Evolutionary conservation across 352 stramenopile genomes (phyloP), one percentile per base, ranked within the genome.

Genomic region (Pythium monospermum): DNA sequence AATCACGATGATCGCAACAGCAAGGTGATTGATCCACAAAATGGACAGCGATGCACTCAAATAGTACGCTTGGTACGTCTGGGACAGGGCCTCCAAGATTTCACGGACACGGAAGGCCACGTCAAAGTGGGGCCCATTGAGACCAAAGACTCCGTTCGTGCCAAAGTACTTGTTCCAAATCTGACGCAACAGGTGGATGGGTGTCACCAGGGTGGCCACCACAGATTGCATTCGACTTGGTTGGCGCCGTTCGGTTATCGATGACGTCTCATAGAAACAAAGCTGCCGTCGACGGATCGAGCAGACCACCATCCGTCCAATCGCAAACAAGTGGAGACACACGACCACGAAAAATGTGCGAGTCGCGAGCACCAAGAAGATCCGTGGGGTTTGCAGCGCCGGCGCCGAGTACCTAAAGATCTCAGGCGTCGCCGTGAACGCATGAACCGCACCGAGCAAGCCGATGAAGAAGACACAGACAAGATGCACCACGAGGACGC

Each of bases 31-130:
- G 25, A 60, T 38, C 53, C 35, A 60, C 26, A 15, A 2, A n/a
- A 1, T 42, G 5, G 38, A 3, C 0, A 53, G 37, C 2, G 39
- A 31, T 15, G n/a, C 13, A 26, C 53, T 60, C 26, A 54, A 18
- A 15, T 47, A 30, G 37, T 60, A 60, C 22, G 53, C 44, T 15
- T 60, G 53, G 36, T 49, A 59, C 12, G 51, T 52, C 26, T 59
- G 51, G n/a, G 36, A 46, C 2, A 38, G 23, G 19, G 47, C 28
- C 42, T 59, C 51, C 38, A 59, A 21, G 16, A 46, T 30, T 21
- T 55, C 37, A 37, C 48, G 48, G 6, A 19, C 36, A 37, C 43
- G 48, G 37, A 55, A 55, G 4, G 21, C 27, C n/a, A 37, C 27
- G 18, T 55, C 48, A 30, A 55, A 55, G 28, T 55, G 37, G 26